These are phyloP conservation scores for Teratosphaeria zuluensis DNA, from an alignment of 2,329 filamentous ascomycete species.

Conservation along the genomic window DNA sequence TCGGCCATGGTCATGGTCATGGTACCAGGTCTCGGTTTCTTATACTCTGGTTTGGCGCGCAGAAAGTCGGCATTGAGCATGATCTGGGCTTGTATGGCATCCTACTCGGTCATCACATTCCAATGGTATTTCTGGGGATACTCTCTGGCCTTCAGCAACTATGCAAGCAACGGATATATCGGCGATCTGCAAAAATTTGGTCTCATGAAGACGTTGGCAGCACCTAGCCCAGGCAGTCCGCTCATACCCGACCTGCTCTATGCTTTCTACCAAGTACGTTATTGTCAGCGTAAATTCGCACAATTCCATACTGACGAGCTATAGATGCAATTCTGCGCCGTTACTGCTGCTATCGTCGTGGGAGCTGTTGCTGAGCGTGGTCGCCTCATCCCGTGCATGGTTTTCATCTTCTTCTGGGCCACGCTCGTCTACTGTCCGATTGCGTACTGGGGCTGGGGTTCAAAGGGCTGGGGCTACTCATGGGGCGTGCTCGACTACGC, in stretches of 20 bases:
- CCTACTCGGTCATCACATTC: constrained; percentile 81
- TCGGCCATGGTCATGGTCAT: constrained; percentile 93
- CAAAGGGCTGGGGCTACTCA: constrained; percentile 83
- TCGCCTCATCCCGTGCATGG: constrained; percentile 83
- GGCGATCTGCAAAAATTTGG: constrained; percentile 85
- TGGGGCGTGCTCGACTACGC: constrained; percentile 95
- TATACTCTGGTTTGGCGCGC: constrained; percentile 94
- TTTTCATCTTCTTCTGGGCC: constrained; percentile 93
- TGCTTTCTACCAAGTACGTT: constrained; percentile 76
- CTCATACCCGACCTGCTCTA: constrained; percentile 84
- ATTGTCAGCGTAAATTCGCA: not conserved
- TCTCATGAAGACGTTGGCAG: constrained; percentile 70
- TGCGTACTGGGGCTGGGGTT: constrained; percentile 93
- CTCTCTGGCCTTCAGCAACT: constrained; percentile 79
- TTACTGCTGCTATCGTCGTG: constrained; percentile 83
- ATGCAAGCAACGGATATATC: constrained; percentile 75
- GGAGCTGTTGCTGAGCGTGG: constrained; percentile 91
- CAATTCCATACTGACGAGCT: not conserved
- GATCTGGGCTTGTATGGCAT: constrained; percentile 96
- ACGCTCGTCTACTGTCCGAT: constrained; percentile 96
- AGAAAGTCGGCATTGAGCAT: constrained; percentile 94
- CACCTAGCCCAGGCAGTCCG: constrained; percentile 79
- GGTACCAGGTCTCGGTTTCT: constrained; percentile 91
- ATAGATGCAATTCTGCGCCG: constrained; percentile 93
- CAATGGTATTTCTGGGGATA: constrained; percentile 99